Evolutionary conservation across 192 early-diverging fungal genomes (phyloP), one percentile per base, ranked within the genome.

Genomic region (Dissophora globulifera): DNA sequence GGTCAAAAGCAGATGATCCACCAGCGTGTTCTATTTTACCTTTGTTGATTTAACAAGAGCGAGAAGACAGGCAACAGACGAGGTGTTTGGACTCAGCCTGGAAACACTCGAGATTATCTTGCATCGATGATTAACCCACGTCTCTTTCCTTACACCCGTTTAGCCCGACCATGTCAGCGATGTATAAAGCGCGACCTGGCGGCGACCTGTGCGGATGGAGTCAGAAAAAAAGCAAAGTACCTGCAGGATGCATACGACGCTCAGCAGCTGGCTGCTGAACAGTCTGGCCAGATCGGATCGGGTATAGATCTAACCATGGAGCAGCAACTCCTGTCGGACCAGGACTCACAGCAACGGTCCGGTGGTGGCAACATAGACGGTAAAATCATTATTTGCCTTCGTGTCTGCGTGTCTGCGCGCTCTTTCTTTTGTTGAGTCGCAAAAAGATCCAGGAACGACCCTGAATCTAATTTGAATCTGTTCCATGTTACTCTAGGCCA

Each of bases 221-320:
- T 83, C 23, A 86, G 95, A 63, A 98, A 96, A 69, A 94, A 91
- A 74, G 94, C 95, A 27, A 98, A 98, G 82, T 96, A 98, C 58
- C 81, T 96, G 50, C 84, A 90, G 61, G 94, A 93, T 48, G 75
- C 78, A 25, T 82, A 83, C 38, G 84, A 83, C 43, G 80, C 81
- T 56, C 43, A 67, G 25, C 75, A 57, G 57, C 56, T 54, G 50
- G 42, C 70, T 64, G 42, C 70, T 58, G 43, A 60, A n/a, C 70
- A 65, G 31, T 52, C 60, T 19, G 62, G 51, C 8, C 60, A 50
- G 47, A 48, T 43, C 31, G 63, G 63, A 48, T 17, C 52, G 20
- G 38, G 58, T 15, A 59, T 49, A 16, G 41, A 51, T 6, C 47
- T 53, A 12, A 15, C 47, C 8, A 43, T 75, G 19, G 58, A 69